A percentile compares a stretch with the other conserved stretches of the same genome.
These are phyloP conservation scores for Isabelozyma heimii DNA, from an alignment of 805 yeast genomes.

Conservation along the genomic window DNA sequence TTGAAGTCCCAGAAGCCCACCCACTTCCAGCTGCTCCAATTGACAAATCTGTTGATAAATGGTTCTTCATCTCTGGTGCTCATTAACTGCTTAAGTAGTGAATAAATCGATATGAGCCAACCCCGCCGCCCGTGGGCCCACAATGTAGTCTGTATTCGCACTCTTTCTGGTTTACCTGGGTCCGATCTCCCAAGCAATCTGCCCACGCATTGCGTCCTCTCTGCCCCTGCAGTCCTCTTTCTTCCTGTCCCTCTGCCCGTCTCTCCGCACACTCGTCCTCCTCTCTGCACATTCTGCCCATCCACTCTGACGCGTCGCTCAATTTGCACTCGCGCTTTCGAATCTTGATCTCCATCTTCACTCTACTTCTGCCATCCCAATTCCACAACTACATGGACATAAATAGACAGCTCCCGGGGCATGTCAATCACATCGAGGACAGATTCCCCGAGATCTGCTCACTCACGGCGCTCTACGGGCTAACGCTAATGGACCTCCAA, in stretches of 20 bases:
- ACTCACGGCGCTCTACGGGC: neutral
- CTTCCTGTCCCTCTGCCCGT: no score
- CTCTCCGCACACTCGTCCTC: no score
- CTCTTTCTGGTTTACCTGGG: no score
- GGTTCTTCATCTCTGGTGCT: slow-evolving; percentile 96
- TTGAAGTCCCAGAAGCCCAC: slow-evolving; percentile 66
- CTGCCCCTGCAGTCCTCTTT: no score
- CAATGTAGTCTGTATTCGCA: no score
- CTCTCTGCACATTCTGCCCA: no score
- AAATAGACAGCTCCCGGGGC: neutral
- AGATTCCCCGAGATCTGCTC: neutral
- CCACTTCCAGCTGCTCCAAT: slow-evolving; percentile 86
- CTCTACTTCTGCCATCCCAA: neutral
- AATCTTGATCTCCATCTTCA: no score
- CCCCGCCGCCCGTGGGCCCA: neutral
- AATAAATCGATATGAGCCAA: neutral
- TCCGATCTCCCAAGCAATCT: no score
- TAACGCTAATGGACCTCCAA: neutral
- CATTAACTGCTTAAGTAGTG: slow-evolving; percentile 22
- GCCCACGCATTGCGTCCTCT: no score
- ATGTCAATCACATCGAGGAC: neutral
- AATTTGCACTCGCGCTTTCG: no score
- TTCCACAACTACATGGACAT: neutral
- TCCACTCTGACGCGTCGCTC: no score
- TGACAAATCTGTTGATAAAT: slow-evolving; percentile 94